Evolutionary conservation across 202 grass and related monocot genomes (phyloP), one percentile per base, ranked within the genome.

Genomic region (Panicum virgatum): DNA sequence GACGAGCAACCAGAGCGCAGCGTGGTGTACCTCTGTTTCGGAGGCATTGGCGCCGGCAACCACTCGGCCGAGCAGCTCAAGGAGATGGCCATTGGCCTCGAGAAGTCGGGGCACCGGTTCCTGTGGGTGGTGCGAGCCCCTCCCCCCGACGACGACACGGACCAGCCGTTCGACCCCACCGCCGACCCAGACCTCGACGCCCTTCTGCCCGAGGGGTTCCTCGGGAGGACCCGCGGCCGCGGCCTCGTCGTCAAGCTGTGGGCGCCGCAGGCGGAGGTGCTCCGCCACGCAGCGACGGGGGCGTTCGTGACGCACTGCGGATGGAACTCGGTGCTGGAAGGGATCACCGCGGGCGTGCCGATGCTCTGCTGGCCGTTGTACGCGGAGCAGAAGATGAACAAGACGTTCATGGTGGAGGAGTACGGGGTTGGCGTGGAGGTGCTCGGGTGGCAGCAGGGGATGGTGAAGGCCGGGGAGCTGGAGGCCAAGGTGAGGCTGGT

Each of bases 21-120:
- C 60, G 88, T 93, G 0, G 85, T 90, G 13, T 90, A 88, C 66
- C 77, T 93, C 38, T 93, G 87, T 42, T 93, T 93, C 20, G 84
- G 91, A 1, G 79, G 87, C 77, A 19, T 15, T 2, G 61, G 80
- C 25, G 6, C 34, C 9, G 16, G 3, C 14, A 76, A 2, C 38
- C 89, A 90, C 51, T 16, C 77, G 3, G 43, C 12, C 12, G 81
- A 80, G 68, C 87, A 90, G 79, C 63, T 87, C 0, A 90, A 71
- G 80, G 70, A 88, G 76, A 90, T 88, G 19, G 82, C 85, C 12
- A 10, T 40, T 7, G 84, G 84, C 0, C 59, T 93, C 12, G 91
- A 93, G 23, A 86, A 63, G 5, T 85, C 85, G 3, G 82, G 78
- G 15, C 88, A 93, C 20, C 64, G 85, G 22, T 89, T 92, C 39